Percentiles rank a stretch among this genome's conserved stretches.
Conservation (phyloP, 1,139 yeast species). For the Pichia sp. region DNA sequence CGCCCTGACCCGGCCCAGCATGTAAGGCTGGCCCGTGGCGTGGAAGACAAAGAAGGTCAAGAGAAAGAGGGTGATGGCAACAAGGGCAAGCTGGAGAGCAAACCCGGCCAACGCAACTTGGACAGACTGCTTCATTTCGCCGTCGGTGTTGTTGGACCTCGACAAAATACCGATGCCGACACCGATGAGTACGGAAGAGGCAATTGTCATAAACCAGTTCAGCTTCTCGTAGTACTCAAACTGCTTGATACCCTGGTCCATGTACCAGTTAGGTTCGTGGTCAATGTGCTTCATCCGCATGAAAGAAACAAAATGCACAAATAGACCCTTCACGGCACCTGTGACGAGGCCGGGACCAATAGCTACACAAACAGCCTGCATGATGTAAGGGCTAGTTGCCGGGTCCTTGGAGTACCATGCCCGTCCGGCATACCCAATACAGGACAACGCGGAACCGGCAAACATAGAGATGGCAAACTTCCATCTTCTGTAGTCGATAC, state of each 20-base stretch:
- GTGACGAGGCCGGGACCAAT: slow-evolving; percentile 4
- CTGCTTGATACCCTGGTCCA: neutral
- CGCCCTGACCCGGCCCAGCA: neutral
- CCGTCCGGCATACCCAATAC: slow-evolving; percentile 5
- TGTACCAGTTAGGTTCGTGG: neutral
- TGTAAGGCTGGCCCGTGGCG: neutral
- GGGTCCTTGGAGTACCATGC: neutral
- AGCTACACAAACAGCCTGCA: slow-evolving; percentile 4
- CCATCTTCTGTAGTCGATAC: neutral
- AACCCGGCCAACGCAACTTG: neutral
- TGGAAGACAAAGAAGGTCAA: neutral
- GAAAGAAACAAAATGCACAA: neutral
- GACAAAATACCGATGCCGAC: slow-evolving; percentile 4
- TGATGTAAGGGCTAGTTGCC: neutral
- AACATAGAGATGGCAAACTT: neutral
- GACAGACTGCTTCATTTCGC: neutral
- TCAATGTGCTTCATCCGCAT: neutral
- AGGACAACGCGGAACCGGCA: neutral
- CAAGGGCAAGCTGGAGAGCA: neutral
- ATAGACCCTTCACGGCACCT: neutral
- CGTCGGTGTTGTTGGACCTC: neutral
- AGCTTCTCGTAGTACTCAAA: neutral
- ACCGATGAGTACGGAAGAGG: slow-evolving; percentile 1
- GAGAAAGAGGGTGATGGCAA: neutral
- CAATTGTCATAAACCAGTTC: neutral